These are phyloP conservation scores for Aciculosporium take DNA, from an alignment of 2,329 filamentous ascomycete genomes.

Conservation along the genomic window DNA sequence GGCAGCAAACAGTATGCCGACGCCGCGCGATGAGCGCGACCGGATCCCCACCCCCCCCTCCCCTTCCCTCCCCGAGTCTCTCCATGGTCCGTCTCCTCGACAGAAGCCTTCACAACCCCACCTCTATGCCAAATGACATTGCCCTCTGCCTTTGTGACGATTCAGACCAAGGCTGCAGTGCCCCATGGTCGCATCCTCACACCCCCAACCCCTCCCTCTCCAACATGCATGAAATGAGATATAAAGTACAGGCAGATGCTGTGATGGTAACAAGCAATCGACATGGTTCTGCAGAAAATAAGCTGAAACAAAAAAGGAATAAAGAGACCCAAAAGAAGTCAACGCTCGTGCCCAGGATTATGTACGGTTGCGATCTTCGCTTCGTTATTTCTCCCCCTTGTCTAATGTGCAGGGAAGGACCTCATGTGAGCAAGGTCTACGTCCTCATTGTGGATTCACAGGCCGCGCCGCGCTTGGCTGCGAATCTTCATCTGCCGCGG, in stretches of 20 bases:
- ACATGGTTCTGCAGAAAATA: slow-evolving; percentile 6
- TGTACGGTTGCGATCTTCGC: neutral
- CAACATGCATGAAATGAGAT: neutral
- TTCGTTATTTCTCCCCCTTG: neutral
- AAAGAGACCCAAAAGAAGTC: slow-evolving; percentile 7
- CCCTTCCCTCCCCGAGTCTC: too few relatives aligned
- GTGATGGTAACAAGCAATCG: neutral
- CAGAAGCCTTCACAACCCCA: neutral
- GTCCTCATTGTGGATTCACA: neutral
- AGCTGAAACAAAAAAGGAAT: neutral
- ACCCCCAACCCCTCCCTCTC: neutral
- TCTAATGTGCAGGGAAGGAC: neutral
- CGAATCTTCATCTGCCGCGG: slow-evolving; percentile 26
- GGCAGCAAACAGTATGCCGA: too few relatives aligned
- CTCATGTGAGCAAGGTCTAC: neutral
- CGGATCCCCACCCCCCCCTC: too few relatives aligned
- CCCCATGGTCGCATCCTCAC: too few relatives aligned
- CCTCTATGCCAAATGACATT: slow-evolving; percentile 1
- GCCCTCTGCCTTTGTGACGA: too few relatives aligned
- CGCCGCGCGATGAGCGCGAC: too few relatives aligned
- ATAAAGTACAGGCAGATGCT: neutral
- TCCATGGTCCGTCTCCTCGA: neutral
- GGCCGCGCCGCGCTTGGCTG: slow-evolving; percentile 9
- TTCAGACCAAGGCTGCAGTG: too few relatives aligned
- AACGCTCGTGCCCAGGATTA: slow-evolving; percentile 4